Evolutionary conservation across 331 rosid species (phyloP), one percentile per base, ranked within the genome.

Genomic region (Quercus tomentella): DNA sequence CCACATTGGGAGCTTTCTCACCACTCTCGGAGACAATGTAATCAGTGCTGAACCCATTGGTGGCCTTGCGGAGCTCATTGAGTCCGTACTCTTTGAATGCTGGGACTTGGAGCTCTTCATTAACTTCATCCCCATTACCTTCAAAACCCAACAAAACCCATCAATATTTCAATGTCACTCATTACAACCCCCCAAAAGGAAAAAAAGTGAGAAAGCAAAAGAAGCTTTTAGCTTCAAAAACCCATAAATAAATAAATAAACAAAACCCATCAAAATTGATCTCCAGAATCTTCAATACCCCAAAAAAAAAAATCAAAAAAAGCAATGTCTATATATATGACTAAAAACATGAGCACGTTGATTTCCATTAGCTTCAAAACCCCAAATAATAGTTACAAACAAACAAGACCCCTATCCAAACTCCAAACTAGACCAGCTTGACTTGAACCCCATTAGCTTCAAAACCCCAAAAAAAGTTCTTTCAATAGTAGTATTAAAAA

Each of bases 1-100:
- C 97, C 41, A 92, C 89, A 78, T 92, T 92, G 43, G 95, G 97
- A 82, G 97, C 97, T 84, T 89, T 92, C 77, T 90, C 95, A 21
- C 95, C 97, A 70, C 93, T 89, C 80, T 92, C 97, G 43, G 97
- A 92, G 45, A 92, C 95, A 71, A 92, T 89, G 85, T 73, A 77
- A 26, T 80, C 87, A 10, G 92, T 74, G 84, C 86, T 86, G 79
- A 92, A 92, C 83, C 91, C 94, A 73, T 87, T 79, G 4, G 97
- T 90, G 1, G 95, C 97, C 77, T 85, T 92, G 68, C 93, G 66
- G 1, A 92, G 97, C 80, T 90, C 94, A 80, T 18, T 79, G 23
- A 90, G 79, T 62, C 81, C 72, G 72, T 80, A 92, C 84, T 88
- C 97, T 78, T 84, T 87, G 78, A 90, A 92, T 33, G 82, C 79